Percentiles rank a stretch among this genome's conserved stretches.
Evolutionary conservation across 306 rosid genomes (phyloP).

Genomic region (Ochetophila trinervis): DNA sequence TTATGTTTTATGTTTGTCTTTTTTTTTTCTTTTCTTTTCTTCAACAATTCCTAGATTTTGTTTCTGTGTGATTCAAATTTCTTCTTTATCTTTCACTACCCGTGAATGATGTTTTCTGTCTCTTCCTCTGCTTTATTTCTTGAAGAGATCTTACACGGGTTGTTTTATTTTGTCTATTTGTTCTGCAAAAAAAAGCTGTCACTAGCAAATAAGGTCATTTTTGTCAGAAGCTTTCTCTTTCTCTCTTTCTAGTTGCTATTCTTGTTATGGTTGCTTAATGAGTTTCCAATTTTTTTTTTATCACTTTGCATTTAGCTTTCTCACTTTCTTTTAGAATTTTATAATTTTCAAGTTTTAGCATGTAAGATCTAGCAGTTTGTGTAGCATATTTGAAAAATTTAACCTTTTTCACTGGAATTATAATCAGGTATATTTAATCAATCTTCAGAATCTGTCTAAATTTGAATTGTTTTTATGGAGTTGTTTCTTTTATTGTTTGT

Average conservation of each 20-base stretch:
- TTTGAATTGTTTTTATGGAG: not conserved
- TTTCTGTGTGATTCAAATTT: no score
- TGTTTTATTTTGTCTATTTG: slow-evolving; percentile 18
- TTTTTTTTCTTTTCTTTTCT: not conserved
- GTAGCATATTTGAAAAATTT: not conserved
- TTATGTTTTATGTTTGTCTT: not conserved
- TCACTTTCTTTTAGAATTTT: not conserved
- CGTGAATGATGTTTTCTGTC: slow-evolving; percentile 1
- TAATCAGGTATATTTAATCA: slow-evolving; percentile 3
- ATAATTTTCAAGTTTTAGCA: not conserved
- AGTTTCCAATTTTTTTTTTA: not conserved
- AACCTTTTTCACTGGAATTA: not conserved
- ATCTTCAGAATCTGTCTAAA: not conserved
- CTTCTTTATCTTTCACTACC: no score
- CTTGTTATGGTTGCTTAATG: not conserved
- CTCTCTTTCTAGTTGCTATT: slow-evolving; percentile 8
- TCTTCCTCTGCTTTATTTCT: slow-evolving; percentile 8
- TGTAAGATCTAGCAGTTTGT: slow-evolving; percentile 14
- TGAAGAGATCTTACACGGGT: slow-evolving; percentile 29
- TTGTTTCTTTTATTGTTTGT: slow-evolving; percentile 1
- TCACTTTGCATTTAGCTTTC: slow-evolving; percentile 9
- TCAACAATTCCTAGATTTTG: not conserved
- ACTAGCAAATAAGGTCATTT: slow-evolving; percentile 1
- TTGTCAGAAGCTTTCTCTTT: slow-evolving; percentile 6
- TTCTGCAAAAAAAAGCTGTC: slow-evolving; percentile 25